These are phyloP conservation scores for Chrysosporium queenslandicum DNA, from an alignment of 2,329 filamentous ascomycete species.

Conservation along the genomic window DNA sequence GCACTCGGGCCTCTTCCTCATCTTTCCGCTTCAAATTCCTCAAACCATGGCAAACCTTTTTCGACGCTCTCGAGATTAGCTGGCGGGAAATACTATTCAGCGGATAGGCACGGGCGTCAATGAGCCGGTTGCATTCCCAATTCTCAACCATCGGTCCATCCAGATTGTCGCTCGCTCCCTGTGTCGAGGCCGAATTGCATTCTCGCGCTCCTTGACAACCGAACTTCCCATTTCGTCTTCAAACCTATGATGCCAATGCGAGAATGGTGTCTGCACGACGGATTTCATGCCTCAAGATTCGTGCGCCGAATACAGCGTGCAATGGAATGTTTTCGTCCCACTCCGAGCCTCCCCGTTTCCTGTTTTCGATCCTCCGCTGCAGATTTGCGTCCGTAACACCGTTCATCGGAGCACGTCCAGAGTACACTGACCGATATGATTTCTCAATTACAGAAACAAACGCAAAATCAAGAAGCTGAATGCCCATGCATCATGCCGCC, in stretches of 20 bases:
- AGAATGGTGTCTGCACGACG: too few relatives aligned
- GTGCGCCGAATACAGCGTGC: not conserved
- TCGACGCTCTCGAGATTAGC: not conserved
- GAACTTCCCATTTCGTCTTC: not conserved
- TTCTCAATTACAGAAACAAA: too few relatives aligned
- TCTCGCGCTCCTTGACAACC: too few relatives aligned
- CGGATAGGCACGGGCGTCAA: not conserved
- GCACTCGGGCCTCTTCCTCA: not conserved
- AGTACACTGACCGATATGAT: too few relatives aligned
- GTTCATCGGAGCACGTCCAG: too few relatives aligned
- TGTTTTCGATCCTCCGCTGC: too few relatives aligned
- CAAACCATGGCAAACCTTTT: not conserved
- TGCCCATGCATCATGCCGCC: not conserved
- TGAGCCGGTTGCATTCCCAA: not conserved
- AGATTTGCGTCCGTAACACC: too few relatives aligned
- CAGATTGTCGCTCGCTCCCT: not conserved
- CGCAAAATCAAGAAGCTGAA: not conserved
- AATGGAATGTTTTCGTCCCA: not conserved
- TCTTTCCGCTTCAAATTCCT: not conserved
- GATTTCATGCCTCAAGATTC: not conserved
- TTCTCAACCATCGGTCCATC: not conserved
- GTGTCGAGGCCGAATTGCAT: not conserved
- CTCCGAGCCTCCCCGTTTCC: too few relatives aligned
- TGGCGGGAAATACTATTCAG: not conserved
- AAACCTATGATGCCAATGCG: not conserved